Base-by-base conservation (phyloP, 371 early-diverging fungal genomes). In the Umbelopsis sp. region DNA sequence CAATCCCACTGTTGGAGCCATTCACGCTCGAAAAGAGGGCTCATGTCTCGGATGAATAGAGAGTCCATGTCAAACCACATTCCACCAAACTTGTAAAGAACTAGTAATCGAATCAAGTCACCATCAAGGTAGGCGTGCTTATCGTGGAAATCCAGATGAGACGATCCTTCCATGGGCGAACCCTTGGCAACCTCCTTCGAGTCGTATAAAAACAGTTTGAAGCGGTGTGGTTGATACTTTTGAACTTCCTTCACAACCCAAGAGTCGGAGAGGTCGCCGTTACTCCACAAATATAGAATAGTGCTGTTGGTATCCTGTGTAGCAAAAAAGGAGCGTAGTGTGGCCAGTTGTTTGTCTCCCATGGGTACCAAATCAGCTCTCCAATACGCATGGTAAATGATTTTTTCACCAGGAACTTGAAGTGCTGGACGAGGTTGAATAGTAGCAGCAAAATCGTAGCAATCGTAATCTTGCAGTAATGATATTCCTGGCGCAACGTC, bases 11-110 rank as follows among this genome's bases (percentile, higher is more conserved):
- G 83, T 4, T 76, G 72, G 16, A 85, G 50, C 86, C 86, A 85
- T 69, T 85, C 86, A 44, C 78, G 81, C 52, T 85, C 83, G 10
- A 82, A 69, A 5, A 85, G 68, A 0, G 86, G 86, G 1, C 76
- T 67, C 80, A 85, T 79, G 65, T 85, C 86, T 35, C 86, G 69
- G 12, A 85, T 77, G 63, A 85, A 77, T 10, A 85, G 66, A 0
- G 81, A 75, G 50, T 85, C 86, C 86, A 85, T 85, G 69, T 85
- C 86, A 62, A 85, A 85, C 86, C 86, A 85, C 82, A 85, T 80
- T 25, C 86, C 86, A 16, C 86, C 86, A 66, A 82, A 74, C 0
- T 78, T 74, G 51, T 85, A 85, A 12, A 85, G 78, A 22, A 80
- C 82, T 44, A 85, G 50, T 0, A 85, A 63, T 24, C 86, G 78